phyloP scores from a whole-genome alignment of 139 green algal genomes.

The Chloropicon primus region DNA sequence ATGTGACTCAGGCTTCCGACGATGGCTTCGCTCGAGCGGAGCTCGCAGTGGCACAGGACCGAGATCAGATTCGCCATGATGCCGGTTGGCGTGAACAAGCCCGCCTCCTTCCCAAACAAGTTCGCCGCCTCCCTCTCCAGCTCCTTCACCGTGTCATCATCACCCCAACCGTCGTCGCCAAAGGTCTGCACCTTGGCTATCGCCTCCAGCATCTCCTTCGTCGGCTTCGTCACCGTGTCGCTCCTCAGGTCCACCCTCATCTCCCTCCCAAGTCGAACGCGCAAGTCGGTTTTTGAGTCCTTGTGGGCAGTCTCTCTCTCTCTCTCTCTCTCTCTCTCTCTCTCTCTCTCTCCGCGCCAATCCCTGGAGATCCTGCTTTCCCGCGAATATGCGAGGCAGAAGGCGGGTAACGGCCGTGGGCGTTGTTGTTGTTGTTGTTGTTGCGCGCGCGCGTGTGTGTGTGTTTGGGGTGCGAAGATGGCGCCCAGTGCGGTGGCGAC shows the following conservation, averaged over 20 bases:
- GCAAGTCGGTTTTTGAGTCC: too few species aligned
- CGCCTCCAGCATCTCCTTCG: constrained; percentile 37
- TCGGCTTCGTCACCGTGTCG: constrained; percentile 59
- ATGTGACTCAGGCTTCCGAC: constrained; percentile 25
- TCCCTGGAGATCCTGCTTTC: too few species aligned
- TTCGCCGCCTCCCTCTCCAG: constrained; percentile 37
- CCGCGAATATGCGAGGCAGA: not conserved
- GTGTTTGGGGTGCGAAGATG: not conserved
- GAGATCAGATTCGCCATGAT: constrained; percentile 66
- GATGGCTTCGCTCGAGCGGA: constrained; percentile 20
- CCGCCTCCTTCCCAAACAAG: constrained; percentile 53
- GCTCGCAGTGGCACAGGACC: constrained; percentile 32
- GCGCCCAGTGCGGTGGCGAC: not conserved
- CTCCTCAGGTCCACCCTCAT: constrained; percentile 31
- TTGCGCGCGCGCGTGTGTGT: too few species aligned
- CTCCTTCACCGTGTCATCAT: constrained; percentile 48
- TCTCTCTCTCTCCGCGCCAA: not conserved
- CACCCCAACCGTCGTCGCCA: constrained; percentile 65
- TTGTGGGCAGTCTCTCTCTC: too few species aligned
- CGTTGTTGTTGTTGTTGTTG: too few species aligned
- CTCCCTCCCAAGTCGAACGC: too few species aligned
- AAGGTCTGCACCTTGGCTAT: constrained; percentile 31
- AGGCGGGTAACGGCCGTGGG: too few species aligned
- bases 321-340: not conserved
- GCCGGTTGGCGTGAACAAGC: constrained; percentile 50